Base-by-base conservation (phyloP, 352 stramenopile species). In the Pythium dissimile region DNA sequence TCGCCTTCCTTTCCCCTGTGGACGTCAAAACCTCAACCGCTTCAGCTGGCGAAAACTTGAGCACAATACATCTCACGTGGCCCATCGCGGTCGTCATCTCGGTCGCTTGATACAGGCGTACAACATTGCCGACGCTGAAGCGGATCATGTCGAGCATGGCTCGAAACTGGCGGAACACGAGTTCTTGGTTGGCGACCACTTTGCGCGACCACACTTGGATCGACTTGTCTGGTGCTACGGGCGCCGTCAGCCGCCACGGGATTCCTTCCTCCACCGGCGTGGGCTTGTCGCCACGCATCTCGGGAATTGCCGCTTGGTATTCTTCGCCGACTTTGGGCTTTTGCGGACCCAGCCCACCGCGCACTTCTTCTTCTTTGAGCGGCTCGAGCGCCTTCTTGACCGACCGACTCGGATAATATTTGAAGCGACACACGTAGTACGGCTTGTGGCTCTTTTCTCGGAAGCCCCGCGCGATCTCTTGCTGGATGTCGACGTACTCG, bases 341-440 rank as follows among this genome's bases (percentile, higher is more conserved):
- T 24, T 72, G 68, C n/a, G 69, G 72, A 13, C 77, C 79, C 12
- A 90, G 59, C 5, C 78, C 78, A 6, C 66, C 84, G 9, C 79
- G 80, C 37, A 93, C 89, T 4, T 84, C 84, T 51, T 87, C 66
- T 46, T 90, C 80, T 31, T 84, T 73, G 4, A 93, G 69, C 50
- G 63, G 54, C 59, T 87, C 75, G 11, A 94, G 65, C 31, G 84
- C 76, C 47, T 86, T 85, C 65, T 84, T 88, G 18, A 73, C 55
- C 43, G 73, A 71, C 35, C 81, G 69, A 35, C 74, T 77, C 8
- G 83, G 83, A 63, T 89, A 89, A 50, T 91, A 94, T 64, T 90
- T 91, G 59, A 79, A 94, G 20, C 84, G 82, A 47, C 84, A 94
- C 3, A 91, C 77, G 21, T 80, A 94, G 46, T 71, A 88, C 21